Conservation (phyloP, 129 eudicot genomes). For the sunflower (Helianthus annuus) region HanXRQr2.0-SUNRISE NC_035433.2:36219925-36220424, state of each 20-base stretch:
- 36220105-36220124: constrained; percentile 70
- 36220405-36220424: background rate
- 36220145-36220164: constrained; percentile 93
- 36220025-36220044: constrained; percentile 83
- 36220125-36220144: constrained; percentile 74
- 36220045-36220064: constrained; percentile 85
- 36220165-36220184: constrained; percentile 87
- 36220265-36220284: background rate
- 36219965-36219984: constrained; percentile 88
- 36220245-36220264: constrained; percentile 15
- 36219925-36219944: constrained; percentile 88
- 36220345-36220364: background rate
- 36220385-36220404: too few relatives aligned
- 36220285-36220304: constrained; percentile 7
- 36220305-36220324: constrained; percentile 20
- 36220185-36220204: constrained; percentile 87
- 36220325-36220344: background rate
- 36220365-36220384: background rate
- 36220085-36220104: constrained; percentile 97
- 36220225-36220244: constrained; percentile 21
- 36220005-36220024: constrained; percentile 87
- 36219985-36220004: constrained; percentile 80
- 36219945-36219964: constrained; percentile 99
- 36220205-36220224: constrained; percentile 20
- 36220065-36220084: constrained; percentile 94